Conservation (phyloP, 169 alveolate species). For the Plasmodium vinckei region DNA sequence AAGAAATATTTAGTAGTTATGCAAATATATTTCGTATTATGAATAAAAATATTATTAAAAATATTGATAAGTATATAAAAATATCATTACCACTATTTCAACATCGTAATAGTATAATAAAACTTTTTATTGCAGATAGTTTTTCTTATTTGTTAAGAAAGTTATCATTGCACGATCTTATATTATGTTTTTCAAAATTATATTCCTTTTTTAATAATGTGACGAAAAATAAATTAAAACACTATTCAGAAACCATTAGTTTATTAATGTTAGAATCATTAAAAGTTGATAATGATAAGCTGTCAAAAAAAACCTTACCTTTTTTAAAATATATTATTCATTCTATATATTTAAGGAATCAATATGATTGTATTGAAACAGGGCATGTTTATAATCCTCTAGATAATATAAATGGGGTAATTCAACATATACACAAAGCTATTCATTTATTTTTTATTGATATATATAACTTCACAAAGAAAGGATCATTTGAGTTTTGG, state of each 20-base stretch:
- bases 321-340: slow-evolving; percentile 69
- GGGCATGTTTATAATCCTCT: slow-evolving; percentile 13
- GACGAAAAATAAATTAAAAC: slow-evolving; percentile 34
- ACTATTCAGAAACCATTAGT: slow-evolving; percentile 66
- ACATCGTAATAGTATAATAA: slow-evolving; percentile 54
- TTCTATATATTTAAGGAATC: slow-evolving; percentile 24
- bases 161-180: slow-evolving; percentile 68
- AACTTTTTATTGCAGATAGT: slow-evolving; percentile 73
- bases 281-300: slow-evolving; percentile 51
- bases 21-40: slow-evolving; percentile 73
- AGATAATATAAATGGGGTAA: not conserved
- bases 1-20: slow-evolving; percentile 71
- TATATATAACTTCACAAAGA: slow-evolving; percentile 67
- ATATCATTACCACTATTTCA: slow-evolving; percentile 63
- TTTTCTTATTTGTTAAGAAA: slow-evolving; percentile 69
- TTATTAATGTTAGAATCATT: slow-evolving; percentile 59
- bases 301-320: slow-evolving; percentile 53
- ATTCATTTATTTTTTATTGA: slow-evolving; percentile 28
- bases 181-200: slow-evolving; percentile 51
- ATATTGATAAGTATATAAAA: slow-evolving; percentile 63
- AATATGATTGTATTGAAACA: slow-evolving; percentile 69
- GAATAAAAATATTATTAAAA: slow-evolving; percentile 64
- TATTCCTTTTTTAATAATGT: slow-evolving; percentile 45
- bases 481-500: slow-evolving; percentile 48
- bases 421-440: slow-evolving; percentile 21